These are phyloP conservation scores for Cercophora sp. DNA, from an alignment of 495 filamentous ascomycete species.

Conservation along the genomic window DNA sequence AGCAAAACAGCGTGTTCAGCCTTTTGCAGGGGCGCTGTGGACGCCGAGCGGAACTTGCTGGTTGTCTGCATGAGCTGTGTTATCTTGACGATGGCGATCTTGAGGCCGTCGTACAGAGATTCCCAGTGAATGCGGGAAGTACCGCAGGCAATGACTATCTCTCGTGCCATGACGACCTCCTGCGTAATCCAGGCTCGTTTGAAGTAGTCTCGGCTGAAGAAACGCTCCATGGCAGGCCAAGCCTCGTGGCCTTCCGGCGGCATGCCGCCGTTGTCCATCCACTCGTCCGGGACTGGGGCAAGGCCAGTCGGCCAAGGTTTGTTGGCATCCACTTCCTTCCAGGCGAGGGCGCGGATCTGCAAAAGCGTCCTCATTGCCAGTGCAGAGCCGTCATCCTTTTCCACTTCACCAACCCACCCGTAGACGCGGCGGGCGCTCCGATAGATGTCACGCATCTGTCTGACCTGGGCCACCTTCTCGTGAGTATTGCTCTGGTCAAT, in stretches of 20 bases:
- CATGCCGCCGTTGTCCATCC: neutral
- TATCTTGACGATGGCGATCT: neutral
- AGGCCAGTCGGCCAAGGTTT: neutral
- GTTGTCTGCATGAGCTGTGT: neutral
- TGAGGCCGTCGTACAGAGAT: neutral
- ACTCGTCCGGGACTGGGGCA: neutral
- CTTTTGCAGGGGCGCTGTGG: neutral
- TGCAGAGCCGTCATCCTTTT: neutral
- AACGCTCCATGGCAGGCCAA: neutral
- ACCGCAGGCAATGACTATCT: neutral
- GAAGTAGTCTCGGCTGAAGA: neutral
- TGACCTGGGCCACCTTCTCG: constrained; percentile 20
- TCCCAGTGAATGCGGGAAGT: neutral
- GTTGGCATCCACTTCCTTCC: neutral
- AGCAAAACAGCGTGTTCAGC: neutral
- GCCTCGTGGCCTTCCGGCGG: neutral
- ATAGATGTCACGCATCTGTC: constrained; percentile 18
- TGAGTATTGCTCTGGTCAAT: constrained; percentile 21
- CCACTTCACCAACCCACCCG: constrained; percentile 15
- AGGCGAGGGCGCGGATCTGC: neutral
- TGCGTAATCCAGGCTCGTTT: neutral
- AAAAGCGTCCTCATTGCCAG: neutral
- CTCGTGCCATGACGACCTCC: neutral
- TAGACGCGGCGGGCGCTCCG: neutral
- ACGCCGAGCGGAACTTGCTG: neutral